Evolutionary conservation across 2,329 filamentous ascomycete species (phyloP), one percentile per base, ranked within the genome.

Genomic region (Coccinonectria pachysandricola): DNA sequence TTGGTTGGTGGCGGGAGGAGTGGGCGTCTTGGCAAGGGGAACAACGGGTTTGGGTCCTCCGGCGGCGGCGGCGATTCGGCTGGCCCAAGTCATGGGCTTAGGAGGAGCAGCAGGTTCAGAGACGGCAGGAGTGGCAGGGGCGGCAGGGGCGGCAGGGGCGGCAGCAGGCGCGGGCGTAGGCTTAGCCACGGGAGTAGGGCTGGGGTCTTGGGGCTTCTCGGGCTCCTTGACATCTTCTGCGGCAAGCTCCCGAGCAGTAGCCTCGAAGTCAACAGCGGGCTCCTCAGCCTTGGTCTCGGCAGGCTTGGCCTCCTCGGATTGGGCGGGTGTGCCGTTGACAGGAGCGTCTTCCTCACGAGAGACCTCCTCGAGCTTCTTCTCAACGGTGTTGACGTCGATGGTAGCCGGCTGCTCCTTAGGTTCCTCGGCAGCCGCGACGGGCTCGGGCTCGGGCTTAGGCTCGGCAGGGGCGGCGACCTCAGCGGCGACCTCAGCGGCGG

Each of bases 61-160:
- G 11, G 68, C 65, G 27, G 75, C 68, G 24, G 75, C 76, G 16
- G 73, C 69, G 19, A 60, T 62, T 38, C 71, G 75, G 57, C 71
- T 83, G 15, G 83, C 83, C 83, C 83, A 88, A 15, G 74, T 76
- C 62, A 80, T 71, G 21, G 75, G 73, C 62, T 76, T 78, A 13
- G 65, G 51, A 30, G 55, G 55, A 15, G 40, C 52, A 19, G 60
- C 56, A 26, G 63, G 62, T 51, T 64, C 62, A 27, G 58, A 50
- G 15, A 57, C 32, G 10, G 50, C 46, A 59, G 71, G 52, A 26
- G 43, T 27, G 12, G 36, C 23, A 23, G 37, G 27, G n/a, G 40
- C 52, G 19, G 60, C 56, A 26, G 63, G 62, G 51, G 64, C 62
- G 27, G 58, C 50, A 15, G 57, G 31, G 10, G 50, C 46, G 59